These are phyloP conservation scores for Talaromyces sp. DNA, from an alignment of 2,329 filamentous ascomycete genomes.

Conservation along the genomic window DNA sequence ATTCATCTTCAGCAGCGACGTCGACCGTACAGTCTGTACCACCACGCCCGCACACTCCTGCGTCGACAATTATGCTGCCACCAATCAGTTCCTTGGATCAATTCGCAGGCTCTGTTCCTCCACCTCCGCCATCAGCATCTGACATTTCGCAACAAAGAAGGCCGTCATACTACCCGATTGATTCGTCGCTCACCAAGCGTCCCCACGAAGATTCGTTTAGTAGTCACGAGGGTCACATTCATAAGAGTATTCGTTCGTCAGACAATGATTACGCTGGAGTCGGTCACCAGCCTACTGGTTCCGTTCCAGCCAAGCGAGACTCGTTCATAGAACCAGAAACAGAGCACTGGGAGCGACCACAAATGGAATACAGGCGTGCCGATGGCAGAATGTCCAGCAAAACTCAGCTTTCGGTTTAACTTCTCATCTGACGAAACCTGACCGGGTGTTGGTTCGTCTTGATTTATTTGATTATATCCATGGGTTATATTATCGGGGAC, in stretches of 20 bases:
- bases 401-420: slow-evolving; percentile 20
- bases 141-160: slow-evolving; percentile 14
- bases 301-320: slow-evolving; percentile 18
- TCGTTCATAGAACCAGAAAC: slow-evolving; percentile 17
- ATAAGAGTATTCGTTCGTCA: slow-evolving; percentile 11
- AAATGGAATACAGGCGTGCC: slow-evolving; percentile 34
- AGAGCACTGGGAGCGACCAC: slow-evolving; percentile 12
- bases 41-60: slow-evolving; percentile 20
- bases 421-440: neutral
- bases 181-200: slow-evolving; percentile 28
- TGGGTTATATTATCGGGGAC: neutral
- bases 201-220: slow-evolving; percentile 37
- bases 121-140: slow-evolving; percentile 10
- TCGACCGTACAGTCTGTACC: neutral
- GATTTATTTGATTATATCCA: neutral
- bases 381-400: slow-evolving; percentile 33
- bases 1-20: neutral
- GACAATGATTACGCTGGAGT: slow-evolving; percentile 10
- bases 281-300: neutral
- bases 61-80: slow-evolving; percentile 26
- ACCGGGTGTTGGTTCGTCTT: neutral
- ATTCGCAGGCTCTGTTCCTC: slow-evolving; percentile 5
- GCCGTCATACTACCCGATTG: slow-evolving; percentile 28
- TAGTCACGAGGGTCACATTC: slow-evolving; percentile 18
- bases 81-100: slow-evolving; percentile 25